Percentiles rank a stretch among this genome's conserved stretches.
Conservation (phyloP, 768 basidiomycete genomes). For the Phaeotremella skinneri region DNA sequence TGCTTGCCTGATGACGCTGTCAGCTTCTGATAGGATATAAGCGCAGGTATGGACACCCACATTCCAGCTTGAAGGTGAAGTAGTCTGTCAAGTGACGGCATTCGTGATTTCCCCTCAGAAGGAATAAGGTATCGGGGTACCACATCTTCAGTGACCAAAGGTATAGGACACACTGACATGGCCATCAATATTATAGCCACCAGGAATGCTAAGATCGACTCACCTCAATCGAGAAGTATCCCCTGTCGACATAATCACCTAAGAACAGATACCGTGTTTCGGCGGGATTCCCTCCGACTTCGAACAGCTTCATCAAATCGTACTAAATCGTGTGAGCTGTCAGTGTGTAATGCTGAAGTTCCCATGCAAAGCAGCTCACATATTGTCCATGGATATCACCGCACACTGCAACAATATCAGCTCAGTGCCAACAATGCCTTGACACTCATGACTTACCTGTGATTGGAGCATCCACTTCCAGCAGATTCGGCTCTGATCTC, state of each 20-base stretch:
- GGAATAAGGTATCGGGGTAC: slow-evolving; percentile 95
- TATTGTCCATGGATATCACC: slow-evolving; percentile 99
- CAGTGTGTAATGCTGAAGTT: background rate
- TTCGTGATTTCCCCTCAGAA: slow-evolving; percentile 97
- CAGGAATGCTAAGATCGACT: slow-evolving; percentile 20
- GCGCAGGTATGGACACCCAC: slow-evolving; percentile 56
- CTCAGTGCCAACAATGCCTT: slow-evolving; percentile 40
- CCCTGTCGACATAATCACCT: slow-evolving; percentile 89
- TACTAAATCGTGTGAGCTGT: slow-evolving; percentile 57
- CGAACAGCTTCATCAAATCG: slow-evolving; percentile 91
- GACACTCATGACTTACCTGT: slow-evolving; percentile 66
- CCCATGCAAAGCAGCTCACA: slow-evolving; percentile 55
- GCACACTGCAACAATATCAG: slow-evolving; percentile 63
- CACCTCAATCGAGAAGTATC: slow-evolving; percentile 91
- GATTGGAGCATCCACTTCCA: slow-evolving; percentile 94
- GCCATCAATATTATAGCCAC: slow-evolving; percentile 3
- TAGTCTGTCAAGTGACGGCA: slow-evolving; percentile 98
- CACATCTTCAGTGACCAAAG: slow-evolving; percentile 98
- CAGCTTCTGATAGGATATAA: slow-evolving; percentile 5
- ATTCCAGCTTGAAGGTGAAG: slow-evolving; percentile 98
- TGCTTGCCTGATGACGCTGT: slow-evolving; percentile 73
- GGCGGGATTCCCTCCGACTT: slow-evolving; percentile 90
- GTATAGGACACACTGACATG: slow-evolving; percentile 83
- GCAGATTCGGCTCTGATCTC: slow-evolving; percentile 78
- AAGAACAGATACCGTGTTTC: slow-evolving; percentile 89